A percentile compares a stretch with the other conserved stretches of the same genome.
These are phyloP conservation scores for Phyllosticta paracitricarpa DNA, from an alignment of 2,329 filamentous ascomycete genomes.

Conservation along the genomic window DNA sequence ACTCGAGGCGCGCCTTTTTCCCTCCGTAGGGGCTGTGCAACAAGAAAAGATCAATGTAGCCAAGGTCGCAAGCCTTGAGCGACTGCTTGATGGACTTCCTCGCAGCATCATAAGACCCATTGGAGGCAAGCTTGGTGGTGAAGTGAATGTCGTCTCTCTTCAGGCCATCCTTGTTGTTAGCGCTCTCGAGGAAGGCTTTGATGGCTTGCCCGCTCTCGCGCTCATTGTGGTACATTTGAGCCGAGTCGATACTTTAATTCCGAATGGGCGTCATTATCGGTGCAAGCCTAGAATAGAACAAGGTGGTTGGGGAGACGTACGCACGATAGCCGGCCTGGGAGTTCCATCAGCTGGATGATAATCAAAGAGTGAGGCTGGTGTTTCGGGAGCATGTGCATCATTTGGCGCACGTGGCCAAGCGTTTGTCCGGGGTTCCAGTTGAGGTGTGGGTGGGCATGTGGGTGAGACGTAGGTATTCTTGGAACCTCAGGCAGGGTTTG, in stretches of 20 bases:
- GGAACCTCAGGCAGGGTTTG: neutral
- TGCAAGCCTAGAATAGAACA: neutral
- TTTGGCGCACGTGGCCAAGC: neutral
- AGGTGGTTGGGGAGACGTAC: conserved; percentile 17
- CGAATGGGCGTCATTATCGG: neutral
- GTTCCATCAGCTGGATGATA: conserved; percentile 13
- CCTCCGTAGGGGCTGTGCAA: conserved; percentile 74
- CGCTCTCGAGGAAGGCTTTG: conserved; percentile 41
- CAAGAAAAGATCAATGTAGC: conserved; percentile 71
- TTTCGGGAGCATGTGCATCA: neutral
- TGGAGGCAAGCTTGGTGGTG: conserved; percentile 66
- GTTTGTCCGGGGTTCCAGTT: neutral
- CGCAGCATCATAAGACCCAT: conserved; percentile 57
- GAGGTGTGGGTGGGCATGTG: neutral
- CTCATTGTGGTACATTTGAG: conserved; percentile 64
- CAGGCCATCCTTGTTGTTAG: conserved; percentile 40
- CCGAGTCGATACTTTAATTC: conserved; percentile 41
- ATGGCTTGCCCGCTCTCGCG: conserved; percentile 59
- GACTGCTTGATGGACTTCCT: conserved; percentile 56
- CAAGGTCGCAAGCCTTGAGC: conserved; percentile 55
- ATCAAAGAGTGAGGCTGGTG: neutral
- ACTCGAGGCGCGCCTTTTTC: conserved; percentile 54
- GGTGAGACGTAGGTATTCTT: neutral
- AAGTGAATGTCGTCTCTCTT: conserved; percentile 65
- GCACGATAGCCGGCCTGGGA: conserved; percentile 37